phyloP scores from a whole-genome alignment of 306 rosid genomes.

The Trifolium dubium region DNA sequence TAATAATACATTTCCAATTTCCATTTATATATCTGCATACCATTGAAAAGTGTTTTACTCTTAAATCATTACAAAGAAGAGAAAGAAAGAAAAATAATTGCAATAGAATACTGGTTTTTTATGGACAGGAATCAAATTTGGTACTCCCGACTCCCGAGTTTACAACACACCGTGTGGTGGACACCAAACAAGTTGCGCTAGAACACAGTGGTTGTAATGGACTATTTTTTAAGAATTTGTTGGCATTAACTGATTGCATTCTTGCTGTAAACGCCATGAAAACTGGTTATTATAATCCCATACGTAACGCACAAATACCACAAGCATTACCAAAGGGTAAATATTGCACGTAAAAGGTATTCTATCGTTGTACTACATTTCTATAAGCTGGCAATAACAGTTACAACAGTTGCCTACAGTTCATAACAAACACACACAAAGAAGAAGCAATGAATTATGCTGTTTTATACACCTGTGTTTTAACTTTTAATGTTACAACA shows the following conservation, averaged over 20 bases:
- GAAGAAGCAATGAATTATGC: conserved; percentile 57
- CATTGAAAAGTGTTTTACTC: neutral
- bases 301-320: neutral
- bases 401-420: conserved; percentile 1
- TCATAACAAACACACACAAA: conserved; percentile 31
- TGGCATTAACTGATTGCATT: neutral
- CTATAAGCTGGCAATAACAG: neutral
- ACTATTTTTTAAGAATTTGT: neutral
- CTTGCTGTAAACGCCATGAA: conserved; percentile 3
- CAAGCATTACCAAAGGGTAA: neutral
- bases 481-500: conserved; percentile 71
- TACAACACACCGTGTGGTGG: too few species aligned
- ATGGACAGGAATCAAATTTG: too few species aligned
- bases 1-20: conserved; percentile 1
- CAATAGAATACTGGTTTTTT: neutral
- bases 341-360: neutral
- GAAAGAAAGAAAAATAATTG: neutral
- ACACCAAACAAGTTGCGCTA: neutral
- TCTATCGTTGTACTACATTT: conserved; percentile 7
- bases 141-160: too few species aligned
- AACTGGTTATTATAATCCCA: neutral
- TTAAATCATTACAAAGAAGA: neutral
- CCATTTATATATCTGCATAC: neutral
- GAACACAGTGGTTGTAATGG: neutral
- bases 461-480: conserved; percentile 58